Evolutionary conservation across 2,329 filamentous ascomycete species (phyloP), one percentile per base, ranked within the genome.

Genomic region (Cladobotryum mycophilum): DNA sequence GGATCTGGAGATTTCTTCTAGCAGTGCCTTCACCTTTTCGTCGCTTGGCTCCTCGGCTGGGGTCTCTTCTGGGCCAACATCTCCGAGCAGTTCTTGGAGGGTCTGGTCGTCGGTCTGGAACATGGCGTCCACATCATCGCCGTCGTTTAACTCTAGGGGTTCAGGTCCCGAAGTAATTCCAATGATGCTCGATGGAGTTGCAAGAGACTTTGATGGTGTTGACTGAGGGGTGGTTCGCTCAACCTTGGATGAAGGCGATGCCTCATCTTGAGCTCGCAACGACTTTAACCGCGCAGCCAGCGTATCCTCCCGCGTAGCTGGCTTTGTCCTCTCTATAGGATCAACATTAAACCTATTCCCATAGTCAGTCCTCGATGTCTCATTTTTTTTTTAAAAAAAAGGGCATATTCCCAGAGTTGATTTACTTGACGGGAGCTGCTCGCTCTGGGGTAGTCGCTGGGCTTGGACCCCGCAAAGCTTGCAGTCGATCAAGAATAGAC

Each of bases 401-500:
- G 18, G 11, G 8, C 30, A 7, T n/a, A 4, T 8, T 6, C 13
- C 14, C 13, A 11, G 5, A 11, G 25, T 6, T 15, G 18, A 40
- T 64, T 66, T 74, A 77, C 74, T 68, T 70, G 64, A 67, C 58
- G 15, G 69, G 60, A 52, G 45, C 70, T 58, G 30, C 60, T 61
- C 47, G 73, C 30, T 40, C 37, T 57, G 54, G 65, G 59, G 61
- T 74, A 72, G 58, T 55, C 18, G 40, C 22, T 4, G 48, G 30
- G 33, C 57, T 61, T 20, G 56, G 55, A 18, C 66, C 67, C 44
- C 67, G 64, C 36, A 82, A 66, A 9, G 79, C 79, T 47, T 79
- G 78, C 30, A 82, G 68, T 30, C 79, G 74, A 51, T 78, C 74
- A 18, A 81, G 65, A 20, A 82, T 66, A 17, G 72, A 73, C 53